Base-by-base conservation (phyloP, 257 asterid genomes). In the Plantago ovata region DNA sequence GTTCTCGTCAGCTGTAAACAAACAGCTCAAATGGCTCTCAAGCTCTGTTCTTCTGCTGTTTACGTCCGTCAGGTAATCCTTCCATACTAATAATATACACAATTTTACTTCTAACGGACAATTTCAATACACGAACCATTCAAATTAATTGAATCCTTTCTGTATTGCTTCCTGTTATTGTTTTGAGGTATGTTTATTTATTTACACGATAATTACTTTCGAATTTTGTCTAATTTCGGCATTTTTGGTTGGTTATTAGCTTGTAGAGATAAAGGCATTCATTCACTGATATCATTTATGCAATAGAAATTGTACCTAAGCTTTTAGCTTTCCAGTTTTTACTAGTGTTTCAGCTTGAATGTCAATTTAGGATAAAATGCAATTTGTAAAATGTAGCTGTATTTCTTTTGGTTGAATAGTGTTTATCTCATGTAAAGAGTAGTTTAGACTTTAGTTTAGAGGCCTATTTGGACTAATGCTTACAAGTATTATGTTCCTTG, bases 21-120 rank as follows among this genome's bases (percentile, higher is more conserved):
- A 4, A n/a, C 6, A 28, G 36, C 3, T 28, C 36, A 3, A 56
- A 86, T 81, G 87, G 69, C 89, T 56, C 82, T 81, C 76, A 77
- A 78, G 60, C 76, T 81, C 62, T 71, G 70, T 58, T 74, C 85
- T 51, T 71, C 84, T 11, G 75, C 77, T 43, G 67, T 77, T 38
- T 66, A 57, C 56, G 66, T 64, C n/a, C 68, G 62, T 49, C 77
- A 71, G 87, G 89, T 86, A 49, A 19, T 20, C 51, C 16, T 15
- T 69, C 24, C 4, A n/a, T n/a, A n/a, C n/a, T n/a, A n/a, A n/a
- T n/a, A n/a, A n/a, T 38, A 32, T 44, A 22, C 28, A 24, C 20
- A 16, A 13, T 24, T 55, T 38, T 12, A 22, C 16, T 38, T 38
- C 38, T 5, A 32, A 20, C 13, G 22, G 20, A 13, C 4, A 54